These are phyloP conservation scores for Debaryomycetaceae sp. DNA, from an alignment of 1,139 yeast genomes.

Conservation along the genomic window DNA sequence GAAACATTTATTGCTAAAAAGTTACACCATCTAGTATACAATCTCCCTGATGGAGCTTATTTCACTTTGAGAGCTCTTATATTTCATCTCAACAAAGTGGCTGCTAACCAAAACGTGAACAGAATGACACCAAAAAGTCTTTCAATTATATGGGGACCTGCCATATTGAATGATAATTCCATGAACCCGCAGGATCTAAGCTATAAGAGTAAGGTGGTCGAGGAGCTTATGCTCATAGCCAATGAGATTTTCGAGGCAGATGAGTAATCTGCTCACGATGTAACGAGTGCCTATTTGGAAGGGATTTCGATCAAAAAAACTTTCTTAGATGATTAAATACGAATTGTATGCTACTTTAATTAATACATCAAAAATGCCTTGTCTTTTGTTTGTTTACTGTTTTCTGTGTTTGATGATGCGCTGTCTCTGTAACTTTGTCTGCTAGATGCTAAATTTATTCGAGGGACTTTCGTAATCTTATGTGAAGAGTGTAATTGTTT, in stretches of 20 bases:
- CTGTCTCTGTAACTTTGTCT: conserved; percentile 1
- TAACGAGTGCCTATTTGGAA: not conserved
- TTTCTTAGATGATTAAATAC: not conserved
- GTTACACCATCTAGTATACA: conserved; percentile 82
- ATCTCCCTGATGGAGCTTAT: conserved; percentile 91
- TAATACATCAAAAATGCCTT: conserved; percentile 14
- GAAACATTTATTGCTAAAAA: conserved; percentile 62
- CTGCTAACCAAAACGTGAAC: conserved; percentile 58
- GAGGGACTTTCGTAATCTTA: conserved; percentile 28
- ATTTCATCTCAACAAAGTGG: conserved; percentile 79
- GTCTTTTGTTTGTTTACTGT: not conserved
- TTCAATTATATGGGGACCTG: conserved; percentile 95
- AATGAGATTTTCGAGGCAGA: conserved; percentile 81
- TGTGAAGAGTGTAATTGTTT: conserved; percentile 19
- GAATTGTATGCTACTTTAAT: not conserved
- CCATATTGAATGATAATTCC: conserved; percentile 63
- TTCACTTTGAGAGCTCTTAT: conserved; percentile 82
- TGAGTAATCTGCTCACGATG: conserved; percentile 17
- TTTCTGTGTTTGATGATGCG: conserved; percentile 3
- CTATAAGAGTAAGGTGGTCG: conserved; percentile 77
- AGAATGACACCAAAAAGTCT: conserved; percentile 79
- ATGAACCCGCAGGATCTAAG: conserved; percentile 75
- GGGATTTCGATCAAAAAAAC: not conserved
- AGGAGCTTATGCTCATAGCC: conserved; percentile 80
- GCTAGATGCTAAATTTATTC: conserved; percentile 22